These are phyloP conservation scores for Starmerella apis DNA, from an alignment of 805 yeast species.

Conservation along the genomic window DNA sequence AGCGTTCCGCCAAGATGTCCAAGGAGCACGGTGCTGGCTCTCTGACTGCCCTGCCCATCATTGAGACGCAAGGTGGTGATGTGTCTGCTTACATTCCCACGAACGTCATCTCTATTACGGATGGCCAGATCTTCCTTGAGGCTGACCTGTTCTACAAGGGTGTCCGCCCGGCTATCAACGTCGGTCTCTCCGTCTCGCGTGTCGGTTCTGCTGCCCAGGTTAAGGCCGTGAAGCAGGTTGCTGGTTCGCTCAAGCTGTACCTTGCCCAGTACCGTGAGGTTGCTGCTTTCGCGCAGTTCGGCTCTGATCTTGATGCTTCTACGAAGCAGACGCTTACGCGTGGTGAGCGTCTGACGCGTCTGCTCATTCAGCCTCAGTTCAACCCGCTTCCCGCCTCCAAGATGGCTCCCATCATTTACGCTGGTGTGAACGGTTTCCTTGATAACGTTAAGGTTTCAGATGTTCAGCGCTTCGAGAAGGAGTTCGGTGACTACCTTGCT, in stretches of 20 bases:
- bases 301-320: conserved; percentile 99
- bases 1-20: conserved; percentile 96
- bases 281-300: conserved; percentile 99
- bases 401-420: conserved; percentile 96
- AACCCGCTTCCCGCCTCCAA: conserved; percentile 96
- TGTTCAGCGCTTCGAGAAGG: conserved; percentile 82
- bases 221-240: conserved; percentile 99
- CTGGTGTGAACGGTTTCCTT: conserved; percentile 99
- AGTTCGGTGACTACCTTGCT: conserved; percentile 85
- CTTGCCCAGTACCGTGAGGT: conserved; percentile 99
- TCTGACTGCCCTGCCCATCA: conserved; percentile 89
- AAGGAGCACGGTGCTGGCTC: conserved; percentile 86
- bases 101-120: conserved; percentile 93
- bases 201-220: conserved; percentile 99
- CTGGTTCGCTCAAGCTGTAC: conserved; percentile 99
- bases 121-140: conserved; percentile 97
- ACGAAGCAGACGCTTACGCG: conserved; percentile 97
- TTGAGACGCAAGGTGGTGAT: conserved; percentile 99
- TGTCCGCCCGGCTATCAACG: conserved; percentile 99
- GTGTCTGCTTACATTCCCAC: conserved; percentile 97
- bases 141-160: conserved; percentile 99
- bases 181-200: conserved; percentile 99
- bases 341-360: conserved; percentile 99
- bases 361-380: conserved; percentile 96
- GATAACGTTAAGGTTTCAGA: conserved; percentile 76